Evolutionary conservation across 73 alveolate genomes (phyloP), one percentile per base, ranked within the genome.

Genomic region (Durusdinium trenchii): DNA sequence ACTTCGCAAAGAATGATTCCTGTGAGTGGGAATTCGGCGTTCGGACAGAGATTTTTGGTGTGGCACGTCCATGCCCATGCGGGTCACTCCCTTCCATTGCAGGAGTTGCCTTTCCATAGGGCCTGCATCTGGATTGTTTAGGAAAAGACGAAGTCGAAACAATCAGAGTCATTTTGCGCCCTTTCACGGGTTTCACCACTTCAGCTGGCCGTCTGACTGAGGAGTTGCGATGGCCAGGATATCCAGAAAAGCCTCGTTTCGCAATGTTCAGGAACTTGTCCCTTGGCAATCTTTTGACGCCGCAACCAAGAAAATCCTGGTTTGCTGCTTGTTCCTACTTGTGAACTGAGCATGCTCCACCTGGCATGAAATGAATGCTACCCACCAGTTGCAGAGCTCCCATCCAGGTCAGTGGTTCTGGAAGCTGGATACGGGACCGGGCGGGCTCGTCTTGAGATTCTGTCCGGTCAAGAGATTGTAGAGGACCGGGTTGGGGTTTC

Each of bases 181-280:
- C n/a, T n/a, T n/a, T n/a, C n/a, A n/a, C n/a, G n/a, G n/a, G n/a
- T n/a, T n/a, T n/a, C n/a, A n/a, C n/a, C n/a, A n/a, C n/a, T n/a
- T n/a, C n/a, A n/a, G 73, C 30, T 60, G 18, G 1, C 18, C 73
- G 4, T 40, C 42, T 32, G n/a, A 47, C 75, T 51, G 10, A 91
- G 98, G 98, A 91, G 71, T n/a, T 91, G 38, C 87, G 98, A 54
- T 91, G 98, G 98, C 98, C 98, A 18, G 98, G 98, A 54, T 60
- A 91, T 71, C 98, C 98, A 12, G 51, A 91, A 43, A 91, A 69
- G 45, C 78, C 90, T 42, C 98, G 89, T 60, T 91, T 91, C 45
- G 98, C 98, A 35, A 91, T 91, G 90, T 91, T 91, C 98, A 32
- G 50, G 47, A 91, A 91, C 57, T 42, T 91, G 98, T 7, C 71